Conservation (phyloP, 2,329 filamentous ascomycete genomes). For the Sporothrix humicola region DNA sequence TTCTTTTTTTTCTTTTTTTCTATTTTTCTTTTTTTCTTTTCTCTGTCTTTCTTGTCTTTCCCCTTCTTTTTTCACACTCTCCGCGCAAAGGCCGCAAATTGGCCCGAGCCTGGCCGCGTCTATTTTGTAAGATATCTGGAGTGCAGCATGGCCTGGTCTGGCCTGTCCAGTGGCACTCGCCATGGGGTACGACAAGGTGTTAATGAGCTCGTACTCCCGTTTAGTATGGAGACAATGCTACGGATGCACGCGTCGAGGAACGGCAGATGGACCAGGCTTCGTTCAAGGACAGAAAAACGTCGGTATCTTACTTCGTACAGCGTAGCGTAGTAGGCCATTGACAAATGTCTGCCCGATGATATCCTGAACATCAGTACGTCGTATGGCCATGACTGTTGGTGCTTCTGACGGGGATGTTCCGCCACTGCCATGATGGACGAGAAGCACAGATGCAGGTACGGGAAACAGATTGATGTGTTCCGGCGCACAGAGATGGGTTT, state of each 20-base stretch:
- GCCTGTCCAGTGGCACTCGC: neutral
- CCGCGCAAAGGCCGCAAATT: slow-evolving; percentile 13
- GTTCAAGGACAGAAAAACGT: neutral
- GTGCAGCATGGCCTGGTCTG: neutral
- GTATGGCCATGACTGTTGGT: neutral
- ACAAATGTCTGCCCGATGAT: neutral
- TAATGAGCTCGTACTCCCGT: slow-evolving; percentile 8
- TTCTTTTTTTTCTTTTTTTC: neutral
- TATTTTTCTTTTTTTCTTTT: neutral
- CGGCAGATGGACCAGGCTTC: neutral
- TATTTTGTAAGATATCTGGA: slow-evolving; percentile 12
- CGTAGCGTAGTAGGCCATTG: neutral
- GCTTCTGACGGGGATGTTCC: neutral
- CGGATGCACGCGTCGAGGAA: slow-evolving; percentile 21
- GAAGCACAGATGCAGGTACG: slow-evolving; percentile 22
- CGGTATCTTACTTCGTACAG: neutral
- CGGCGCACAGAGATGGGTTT: neutral
- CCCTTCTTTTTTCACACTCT: too few relatives aligned
- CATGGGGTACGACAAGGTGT: slow-evolving; percentile 9
- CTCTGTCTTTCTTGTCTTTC: too few relatives aligned
- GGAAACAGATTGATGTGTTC: neutral
- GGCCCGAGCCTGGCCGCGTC: slow-evolving; percentile 18
- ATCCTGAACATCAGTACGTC: too few relatives aligned
- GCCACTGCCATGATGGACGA: neutral
- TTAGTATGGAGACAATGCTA: slow-evolving; percentile 23